phyloP scores from a whole-genome alignment of 2,329 filamentous ascomycete species.

The Zalaria obscura region DNA sequence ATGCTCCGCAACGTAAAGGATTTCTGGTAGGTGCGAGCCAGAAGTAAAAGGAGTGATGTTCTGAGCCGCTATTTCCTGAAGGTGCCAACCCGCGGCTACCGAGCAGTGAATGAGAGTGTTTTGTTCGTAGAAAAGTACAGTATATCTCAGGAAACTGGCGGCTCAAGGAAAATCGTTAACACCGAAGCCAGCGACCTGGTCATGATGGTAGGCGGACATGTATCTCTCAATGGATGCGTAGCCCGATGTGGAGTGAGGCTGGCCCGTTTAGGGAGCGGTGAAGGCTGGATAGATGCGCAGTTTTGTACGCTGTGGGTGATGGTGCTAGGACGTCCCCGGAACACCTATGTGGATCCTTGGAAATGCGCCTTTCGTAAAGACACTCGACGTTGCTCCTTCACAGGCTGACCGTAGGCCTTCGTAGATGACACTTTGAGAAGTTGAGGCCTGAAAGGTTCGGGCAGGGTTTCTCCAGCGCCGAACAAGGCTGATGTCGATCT shows the following conservation, averaged over 20 bases:
- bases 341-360: too few relatives aligned
- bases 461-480: too few relatives aligned
- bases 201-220: constrained; percentile 37
- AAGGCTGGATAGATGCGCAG: not conserved
- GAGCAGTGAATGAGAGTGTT: constrained; percentile 13
- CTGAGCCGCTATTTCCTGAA: constrained; percentile 22
- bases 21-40: constrained; percentile 6
- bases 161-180: constrained; percentile 37
- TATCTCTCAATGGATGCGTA: constrained; percentile 8
- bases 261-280: not conserved
- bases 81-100: constrained; percentile 15
- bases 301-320: constrained; percentile 5
- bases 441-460: too few relatives aligned
- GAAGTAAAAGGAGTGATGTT: constrained; percentile 6
- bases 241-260: not conserved
- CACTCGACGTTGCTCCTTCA: too few relatives aligned
- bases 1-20: constrained; percentile 9
- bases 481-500: too few relatives aligned
- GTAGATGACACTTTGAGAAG: too few relatives aligned
- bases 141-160: constrained; percentile 26
- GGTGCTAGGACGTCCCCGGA: not conserved
- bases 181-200: constrained; percentile 30
- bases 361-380: too few relatives aligned
- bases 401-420: too few relatives aligned
- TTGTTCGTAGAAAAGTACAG: constrained; percentile 2